These are phyloP conservation scores for Benincasa hispida DNA, from an alignment of 306 rosid genomes.

Conservation along the genomic window DNA sequence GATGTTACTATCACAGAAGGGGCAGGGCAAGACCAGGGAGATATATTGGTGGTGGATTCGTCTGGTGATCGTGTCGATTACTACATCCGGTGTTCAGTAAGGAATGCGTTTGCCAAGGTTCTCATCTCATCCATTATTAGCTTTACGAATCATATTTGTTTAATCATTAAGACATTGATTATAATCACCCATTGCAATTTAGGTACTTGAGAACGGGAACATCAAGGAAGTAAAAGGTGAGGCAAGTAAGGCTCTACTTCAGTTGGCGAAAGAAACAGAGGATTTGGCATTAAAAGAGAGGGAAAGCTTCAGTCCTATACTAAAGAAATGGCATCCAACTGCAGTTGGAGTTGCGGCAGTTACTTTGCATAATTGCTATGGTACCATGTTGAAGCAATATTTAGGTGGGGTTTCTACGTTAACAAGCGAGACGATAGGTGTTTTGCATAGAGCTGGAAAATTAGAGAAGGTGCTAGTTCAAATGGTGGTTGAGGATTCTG, in stretches of 20 bases:
- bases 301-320: conserved; percentile 52
- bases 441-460: conserved; percentile 60
- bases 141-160: not conserved
- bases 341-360: conserved; percentile 64
- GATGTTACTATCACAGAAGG: conserved; percentile 44
- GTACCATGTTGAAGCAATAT: conserved; percentile 60
- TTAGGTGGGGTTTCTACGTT: conserved; percentile 37
- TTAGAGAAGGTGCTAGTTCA: conserved; percentile 74
- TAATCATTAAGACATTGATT: not conserved
- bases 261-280: conserved; percentile 73
- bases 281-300: conserved; percentile 65
- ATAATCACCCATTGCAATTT: not conserved
- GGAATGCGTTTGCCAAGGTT: conserved; percentile 62
- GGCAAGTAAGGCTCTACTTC: conserved; percentile 31
- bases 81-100: conserved; percentile 55
- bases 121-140: not conserved
- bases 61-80: conserved; percentile 51
- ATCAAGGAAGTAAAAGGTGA: conserved; percentile 36
- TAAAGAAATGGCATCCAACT: conserved; percentile 53
- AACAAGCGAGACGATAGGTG: conserved; percentile 41
- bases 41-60: conserved; percentile 40
- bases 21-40: conserved; percentile 31
- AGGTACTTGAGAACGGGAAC: conserved; percentile 45
- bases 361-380: conserved; percentile 69
- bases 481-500: conserved; percentile 72